Evolutionary conservation across 805 yeast species (phyloP).

Genomic region (Komagataella phaffii): DNA sequence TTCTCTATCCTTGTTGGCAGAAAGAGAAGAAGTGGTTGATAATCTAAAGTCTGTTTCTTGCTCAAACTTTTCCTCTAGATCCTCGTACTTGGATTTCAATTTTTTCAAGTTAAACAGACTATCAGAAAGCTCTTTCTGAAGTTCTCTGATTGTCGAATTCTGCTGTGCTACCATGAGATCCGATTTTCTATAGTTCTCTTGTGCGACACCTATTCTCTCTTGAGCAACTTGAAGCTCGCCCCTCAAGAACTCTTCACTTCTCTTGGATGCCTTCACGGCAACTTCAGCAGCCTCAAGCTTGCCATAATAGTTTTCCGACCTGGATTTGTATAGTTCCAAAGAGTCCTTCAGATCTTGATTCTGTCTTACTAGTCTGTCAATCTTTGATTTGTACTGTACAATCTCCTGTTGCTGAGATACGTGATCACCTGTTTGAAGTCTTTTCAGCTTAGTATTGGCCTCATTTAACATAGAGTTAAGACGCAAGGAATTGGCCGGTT

Average conservation of each 20-base stretch:
- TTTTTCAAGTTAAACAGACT: constrained; percentile 41
- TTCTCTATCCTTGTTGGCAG: constrained; percentile 28
- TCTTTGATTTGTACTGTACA: constrained; percentile 36
- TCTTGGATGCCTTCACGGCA: constrained; percentile 46
- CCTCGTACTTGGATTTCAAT: constrained; percentile 29
- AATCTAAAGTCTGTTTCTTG: constrained; percentile 24
- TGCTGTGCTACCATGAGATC: constrained; percentile 41
- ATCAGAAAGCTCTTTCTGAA: constrained; percentile 44
- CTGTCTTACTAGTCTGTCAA: constrained; percentile 43
- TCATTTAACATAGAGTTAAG: constrained; percentile 20
- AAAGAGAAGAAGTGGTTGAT: constrained; percentile 15
- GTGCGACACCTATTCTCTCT: constrained; percentile 28
- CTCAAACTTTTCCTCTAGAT: constrained; percentile 37
- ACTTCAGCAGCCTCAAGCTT: constrained; percentile 73
- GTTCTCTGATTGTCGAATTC: constrained; percentile 31
- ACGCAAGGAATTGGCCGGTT: constrained; percentile 19
- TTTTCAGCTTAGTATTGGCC: constrained; percentile 17
- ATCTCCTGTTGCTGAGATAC: constrained; percentile 19
- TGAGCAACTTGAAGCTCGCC: constrained; percentile 41
- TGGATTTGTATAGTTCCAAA: constrained; percentile 46
- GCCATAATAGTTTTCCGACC: constrained; percentile 62
- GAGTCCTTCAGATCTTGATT: constrained; percentile 40
- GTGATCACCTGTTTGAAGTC: constrained; percentile 14
- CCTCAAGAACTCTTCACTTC: constrained; percentile 42
- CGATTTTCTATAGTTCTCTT: constrained; percentile 38